Percentiles rank a stretch among this genome's conserved stretches.
Evolutionary conservation across 371 early-diverging fungal species (phyloP).

Genomic region (Mucor sp.): DNA sequence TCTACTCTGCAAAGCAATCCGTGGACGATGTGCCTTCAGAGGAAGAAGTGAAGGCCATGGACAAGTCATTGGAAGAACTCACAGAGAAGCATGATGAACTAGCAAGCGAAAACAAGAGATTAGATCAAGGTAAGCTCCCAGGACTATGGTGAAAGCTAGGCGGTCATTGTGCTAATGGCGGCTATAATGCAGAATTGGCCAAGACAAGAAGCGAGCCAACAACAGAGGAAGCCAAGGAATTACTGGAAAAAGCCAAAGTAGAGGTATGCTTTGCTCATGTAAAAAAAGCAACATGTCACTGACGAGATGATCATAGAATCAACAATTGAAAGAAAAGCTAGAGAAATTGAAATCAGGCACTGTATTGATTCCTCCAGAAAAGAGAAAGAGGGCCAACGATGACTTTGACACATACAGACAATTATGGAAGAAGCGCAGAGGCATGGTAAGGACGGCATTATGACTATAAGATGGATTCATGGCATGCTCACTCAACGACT

Average conservation of each 20-base stretch:
- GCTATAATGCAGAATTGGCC: background rate
- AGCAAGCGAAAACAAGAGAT: conserved; percentile 3
- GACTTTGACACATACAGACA: conserved; percentile 9
- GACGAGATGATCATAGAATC: conserved; percentile 6
- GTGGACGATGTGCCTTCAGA: background rate
- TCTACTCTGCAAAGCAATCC: conserved; percentile 22
- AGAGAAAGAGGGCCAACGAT: conserved; percentile 15
- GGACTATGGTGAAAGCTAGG: too few species aligned
- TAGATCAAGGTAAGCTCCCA: conserved; percentile 8
- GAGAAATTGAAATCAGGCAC: background rate
- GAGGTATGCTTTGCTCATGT: conserved; percentile 1
- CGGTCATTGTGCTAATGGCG: too few species aligned
- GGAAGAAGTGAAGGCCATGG: background rate
- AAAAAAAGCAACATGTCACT: background rate
- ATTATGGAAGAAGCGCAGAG: conserved; percentile 24
- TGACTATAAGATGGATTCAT: too few species aligned
- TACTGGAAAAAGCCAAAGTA: conserved; percentile 1
- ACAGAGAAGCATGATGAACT: conserved; percentile 1
- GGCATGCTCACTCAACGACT: too few species aligned
- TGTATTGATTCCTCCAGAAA: conserved; percentile 18
- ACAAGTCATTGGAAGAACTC: background rate
- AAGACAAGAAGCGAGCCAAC: conserved; percentile 12
- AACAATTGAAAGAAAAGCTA: conserved; percentile 2
- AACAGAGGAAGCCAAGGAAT: conserved; percentile 13
- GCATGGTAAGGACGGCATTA: conserved; percentile 12